A percentile compares a stretch with the other conserved stretches of the same genome.
phyloP scores from a whole-genome alignment of 2,329 filamentous ascomycete genomes.

The Sporothrix luriei region DNA sequence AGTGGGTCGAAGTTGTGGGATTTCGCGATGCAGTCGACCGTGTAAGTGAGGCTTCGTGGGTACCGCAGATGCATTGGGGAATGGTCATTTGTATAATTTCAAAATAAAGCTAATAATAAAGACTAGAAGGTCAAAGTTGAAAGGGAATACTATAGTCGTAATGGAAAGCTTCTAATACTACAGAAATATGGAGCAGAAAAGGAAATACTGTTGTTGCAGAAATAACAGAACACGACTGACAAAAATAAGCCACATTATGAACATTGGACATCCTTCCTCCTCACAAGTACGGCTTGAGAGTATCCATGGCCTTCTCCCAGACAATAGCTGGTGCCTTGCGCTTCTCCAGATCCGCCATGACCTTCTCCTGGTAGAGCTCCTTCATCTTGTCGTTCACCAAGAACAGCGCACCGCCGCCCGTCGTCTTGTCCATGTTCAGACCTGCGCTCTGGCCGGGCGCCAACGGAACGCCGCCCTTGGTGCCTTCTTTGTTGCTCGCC shows the following conservation, averaged over 20 bases:
- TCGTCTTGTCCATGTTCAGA: conserved; percentile 20
- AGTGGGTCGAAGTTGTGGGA: neutral
- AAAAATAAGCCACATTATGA: no score
- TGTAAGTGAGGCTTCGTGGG: no score
- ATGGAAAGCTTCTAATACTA: no score
- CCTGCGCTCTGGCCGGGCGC: neutral
- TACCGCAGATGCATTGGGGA: no score
- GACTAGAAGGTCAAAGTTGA: no score
- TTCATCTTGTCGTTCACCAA: conserved; percentile 25
- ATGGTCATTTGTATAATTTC: no score
- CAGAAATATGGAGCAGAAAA: no score
- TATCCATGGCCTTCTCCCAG: conserved; percentile 25
- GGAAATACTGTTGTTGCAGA: no score
- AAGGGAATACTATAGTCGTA: no score
- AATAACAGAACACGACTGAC: no score
- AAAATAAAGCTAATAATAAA: no score
- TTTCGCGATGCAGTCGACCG: neutral
- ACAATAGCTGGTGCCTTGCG: neutral
- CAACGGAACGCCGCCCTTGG: conserved; percentile 14
- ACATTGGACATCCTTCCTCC: neutral
- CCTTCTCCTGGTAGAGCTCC: conserved; percentile 22
- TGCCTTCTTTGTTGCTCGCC: neutral
- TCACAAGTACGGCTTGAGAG: conserved; percentile 15
- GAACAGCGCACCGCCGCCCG: conserved; percentile 20
- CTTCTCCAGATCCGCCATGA: conserved; percentile 26